Evolutionary conservation across 805 yeast genomes (phyloP).

Genomic region (Starmerella scarabaei): DNA sequence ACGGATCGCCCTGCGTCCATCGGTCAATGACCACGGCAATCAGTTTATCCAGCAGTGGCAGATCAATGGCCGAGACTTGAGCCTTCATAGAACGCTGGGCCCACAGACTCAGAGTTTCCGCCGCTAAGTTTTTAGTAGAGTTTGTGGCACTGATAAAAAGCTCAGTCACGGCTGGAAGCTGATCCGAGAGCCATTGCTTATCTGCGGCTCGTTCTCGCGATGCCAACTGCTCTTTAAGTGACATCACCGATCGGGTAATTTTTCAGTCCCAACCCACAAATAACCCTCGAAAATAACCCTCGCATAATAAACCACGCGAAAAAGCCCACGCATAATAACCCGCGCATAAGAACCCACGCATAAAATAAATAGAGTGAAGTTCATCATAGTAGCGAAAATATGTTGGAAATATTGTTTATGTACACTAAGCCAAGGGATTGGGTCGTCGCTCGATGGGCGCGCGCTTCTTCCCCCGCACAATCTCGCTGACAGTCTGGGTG

Average conservation of each 20-base stretch:
- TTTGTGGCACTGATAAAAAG: background rate
- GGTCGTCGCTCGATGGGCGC: conserved; percentile 13
- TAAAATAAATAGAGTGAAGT: too few species aligned
- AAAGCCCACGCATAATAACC: too few species aligned
- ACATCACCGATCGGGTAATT: background rate
- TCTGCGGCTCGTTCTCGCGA: background rate
- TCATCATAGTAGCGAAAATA: too few species aligned
- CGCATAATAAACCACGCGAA: too few species aligned
- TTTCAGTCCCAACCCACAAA: background rate
- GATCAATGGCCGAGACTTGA: background rate
- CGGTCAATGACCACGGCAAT: conserved; percentile 4
- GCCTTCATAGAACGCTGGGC: background rate
- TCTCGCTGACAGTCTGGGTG: background rate
- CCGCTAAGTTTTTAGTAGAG: conserved; percentile 1
- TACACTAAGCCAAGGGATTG: conserved; percentile 8
- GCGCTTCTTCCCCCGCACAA: conserved; percentile 2
- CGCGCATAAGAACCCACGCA: too few species aligned
- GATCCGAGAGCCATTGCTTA: background rate
- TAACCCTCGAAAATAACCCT: background rate
- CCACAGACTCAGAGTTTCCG: conserved; percentile 10
- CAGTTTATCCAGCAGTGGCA: background rate
- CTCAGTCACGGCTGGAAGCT: background rate
- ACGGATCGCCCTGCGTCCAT: conserved; percentile 14
- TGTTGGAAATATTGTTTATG: background rate
- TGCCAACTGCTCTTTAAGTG: conserved; percentile 3